Base-by-base conservation (phyloP, 768 basidiomycete species). In the Lanmaoa pseudosensibilis region DNA sequence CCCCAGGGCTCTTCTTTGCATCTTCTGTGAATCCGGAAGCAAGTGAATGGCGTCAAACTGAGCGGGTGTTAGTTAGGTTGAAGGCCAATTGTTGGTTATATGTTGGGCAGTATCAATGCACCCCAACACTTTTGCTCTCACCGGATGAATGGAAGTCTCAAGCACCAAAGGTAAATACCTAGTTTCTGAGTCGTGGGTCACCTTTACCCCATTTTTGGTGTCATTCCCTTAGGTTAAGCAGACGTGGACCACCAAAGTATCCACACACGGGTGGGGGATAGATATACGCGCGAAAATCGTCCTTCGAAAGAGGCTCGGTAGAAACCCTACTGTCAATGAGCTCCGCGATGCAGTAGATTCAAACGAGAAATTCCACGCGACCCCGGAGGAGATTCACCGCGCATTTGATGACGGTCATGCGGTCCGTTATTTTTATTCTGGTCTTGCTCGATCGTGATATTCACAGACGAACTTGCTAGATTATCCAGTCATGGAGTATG, bases 131-230 rank as follows among this genome's bases (percentile, higher is more conserved):
- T 0, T 46, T 57, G 15, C 52, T 66, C 21, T 58, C 62, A 0
- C 36, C 49, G 0, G 60, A 67, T 0, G 65, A 64, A 46, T 62
- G 65, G 65, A 51, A 33, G n/a, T 50, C 65, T 2, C 65, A 67
- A 40, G 18, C 57, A 2, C 43, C 48, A 21, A 62, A 46, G 54
- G 64, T 60, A 45, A 23, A 10, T 18, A 8, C 5, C 16, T 25
- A 16, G 18, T n/a, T 7, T 21, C 16, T n/a, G 8, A 4, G 15
- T 39, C 11, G 10, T 1, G 19, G n/a, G 9, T 27, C 12, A 0
- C 1, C 13, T 18, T 21, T 27, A 30, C 23, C 19, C 33, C 32
- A 32, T 33, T 18, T 10, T 51, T 3, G 25, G n/a, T 4, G 11
- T 19, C 6, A 39, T 39, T 25, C 2, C 27, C 21, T 13, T 33